Percentiles rank a stretch among this genome's conserved stretches.
phyloP scores from a whole-genome alignment of 2,329 filamentous ascomycete genomes.

The Cryphonectria japonica region DNA sequence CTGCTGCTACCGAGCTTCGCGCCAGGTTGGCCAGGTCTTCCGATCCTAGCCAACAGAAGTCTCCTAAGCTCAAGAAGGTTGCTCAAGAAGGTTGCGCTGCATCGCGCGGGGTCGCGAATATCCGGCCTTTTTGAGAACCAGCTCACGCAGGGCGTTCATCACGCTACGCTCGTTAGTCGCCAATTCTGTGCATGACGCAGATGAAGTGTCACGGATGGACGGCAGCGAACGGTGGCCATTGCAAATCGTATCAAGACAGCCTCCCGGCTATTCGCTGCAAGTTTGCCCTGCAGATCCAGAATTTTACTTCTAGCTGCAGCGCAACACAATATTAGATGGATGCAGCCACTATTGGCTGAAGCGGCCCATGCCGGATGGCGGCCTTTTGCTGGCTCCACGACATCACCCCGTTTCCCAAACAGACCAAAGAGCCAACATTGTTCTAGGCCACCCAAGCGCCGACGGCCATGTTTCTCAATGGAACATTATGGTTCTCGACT shows the following conservation, averaged over 20 bases:
- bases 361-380: slow-evolving; percentile 51
- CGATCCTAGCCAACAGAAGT: neutral
- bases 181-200: slow-evolving; percentile 25
- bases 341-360: slow-evolving; percentile 37
- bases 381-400: slow-evolving; percentile 44
- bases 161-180: slow-evolving; percentile 8
- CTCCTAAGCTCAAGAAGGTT: neutral
- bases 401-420: slow-evolving; percentile 34
- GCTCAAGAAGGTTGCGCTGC: neutral
- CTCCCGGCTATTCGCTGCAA: slow-evolving; percentile 16
- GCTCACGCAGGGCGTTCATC: neutral
- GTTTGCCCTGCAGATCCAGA: slow-evolving; percentile 19
- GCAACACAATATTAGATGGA: slow-evolving; percentile 5
- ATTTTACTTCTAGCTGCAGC: slow-evolving; percentile 21
- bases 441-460: slow-evolving; percentile 16
- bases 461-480: slow-evolving; percentile 23
- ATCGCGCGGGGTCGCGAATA: neutral
- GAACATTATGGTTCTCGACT: slow-evolving; percentile 17
- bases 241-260: neutral
- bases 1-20: neutral
- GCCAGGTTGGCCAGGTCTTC: neutral
- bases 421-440: slow-evolving; percentile 17
- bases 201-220: slow-evolving; percentile 20
- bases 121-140: neutral
- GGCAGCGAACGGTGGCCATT: slow-evolving; percentile 6